These are phyloP conservation scores for Wickerhamomyces silvicola DNA, from an alignment of 805 yeast species.

Conservation along the genomic window DNA sequence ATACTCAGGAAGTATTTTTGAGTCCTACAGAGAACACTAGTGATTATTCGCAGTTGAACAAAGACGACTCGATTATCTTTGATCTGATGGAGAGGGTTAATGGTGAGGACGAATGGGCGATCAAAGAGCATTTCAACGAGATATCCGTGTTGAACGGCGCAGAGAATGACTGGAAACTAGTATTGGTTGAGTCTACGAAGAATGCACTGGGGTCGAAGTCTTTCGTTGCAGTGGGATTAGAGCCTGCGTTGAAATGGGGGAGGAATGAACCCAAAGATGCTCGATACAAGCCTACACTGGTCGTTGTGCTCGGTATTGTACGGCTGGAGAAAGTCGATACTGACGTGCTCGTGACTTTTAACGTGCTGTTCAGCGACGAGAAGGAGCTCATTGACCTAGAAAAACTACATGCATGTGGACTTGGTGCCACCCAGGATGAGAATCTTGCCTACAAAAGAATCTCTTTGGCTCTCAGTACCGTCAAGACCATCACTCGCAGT, in stretches of 20 bases:
- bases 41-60: conserved; percentile 28
- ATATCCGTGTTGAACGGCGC: conserved; percentile 39
- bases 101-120: conserved; percentile 34
- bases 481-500: too few relatives aligned
- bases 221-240: conserved; percentile 31
- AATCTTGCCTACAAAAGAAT: conserved; percentile 25
- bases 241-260: conserved; percentile 50
- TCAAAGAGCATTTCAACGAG: conserved; percentile 51
- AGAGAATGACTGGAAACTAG: conserved; percentile 22
- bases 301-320: conserved; percentile 50
- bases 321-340: conserved; percentile 46
- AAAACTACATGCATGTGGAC: conserved; percentile 4
- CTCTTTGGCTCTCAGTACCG: too few relatives aligned
- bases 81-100: conserved; percentile 54
- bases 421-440: conserved; percentile 3
- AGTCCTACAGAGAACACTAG: conserved; percentile 28
- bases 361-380: conserved; percentile 42
- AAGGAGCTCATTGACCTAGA: conserved; percentile 23
- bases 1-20: conserved; percentile 87
- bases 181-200: conserved; percentile 21
- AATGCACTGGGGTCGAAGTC: conserved; percentile 16
- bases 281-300: conserved; percentile 30
- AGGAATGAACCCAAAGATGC: conserved; percentile 22
- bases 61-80: conserved; percentile 53
- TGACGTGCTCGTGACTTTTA: conserved; percentile 56